Evolutionary conservation across 768 basidiomycete species (phyloP).

Genomic region (Mycena vitilis): DNA sequence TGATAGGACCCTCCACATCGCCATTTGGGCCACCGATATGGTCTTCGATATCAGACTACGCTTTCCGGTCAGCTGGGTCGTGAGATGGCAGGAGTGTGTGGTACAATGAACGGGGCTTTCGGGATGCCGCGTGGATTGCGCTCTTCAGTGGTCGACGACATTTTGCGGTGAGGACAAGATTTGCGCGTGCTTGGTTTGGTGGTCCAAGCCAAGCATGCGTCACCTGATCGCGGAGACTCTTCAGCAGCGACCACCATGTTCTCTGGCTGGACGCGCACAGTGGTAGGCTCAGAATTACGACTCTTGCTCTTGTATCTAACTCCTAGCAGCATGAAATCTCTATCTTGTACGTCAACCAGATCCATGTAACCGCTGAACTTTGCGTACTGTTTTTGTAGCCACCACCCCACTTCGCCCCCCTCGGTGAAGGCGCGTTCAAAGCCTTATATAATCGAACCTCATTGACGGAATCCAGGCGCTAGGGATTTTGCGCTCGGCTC

Average conservation of each 20-base stretch:
- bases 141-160: constrained; percentile 43
- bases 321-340: constrained; percentile 65
- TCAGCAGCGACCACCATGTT: neutral
- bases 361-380: constrained; percentile 15
- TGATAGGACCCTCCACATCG: constrained; percentile 82
- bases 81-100: constrained; percentile 41
- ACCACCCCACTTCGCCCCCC: constrained; percentile 72
- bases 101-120: constrained; percentile 92
- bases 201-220: neutral
- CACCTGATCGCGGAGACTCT: constrained; percentile 27
- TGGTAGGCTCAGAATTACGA: constrained; percentile 42
- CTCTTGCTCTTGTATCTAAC: neutral
- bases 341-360: constrained; percentile 64
- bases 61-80: constrained; percentile 19
- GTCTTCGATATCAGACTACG: constrained; percentile 86
- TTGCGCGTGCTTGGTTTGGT: constrained; percentile 2
- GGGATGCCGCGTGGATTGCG: constrained; percentile 95
- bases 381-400: constrained; percentile 53
- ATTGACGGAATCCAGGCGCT: constrained; percentile 57
- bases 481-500: constrained; percentile 65
- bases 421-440: constrained; percentile 52
- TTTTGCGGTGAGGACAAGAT: neutral
- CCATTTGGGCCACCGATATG: constrained; percentile 85
- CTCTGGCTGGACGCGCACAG: constrained; percentile 40
- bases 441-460: neutral